Evolutionary conservation across 2,329 filamentous ascomycete species (phyloP).

Genomic region (Epichloe festucae): DNA sequence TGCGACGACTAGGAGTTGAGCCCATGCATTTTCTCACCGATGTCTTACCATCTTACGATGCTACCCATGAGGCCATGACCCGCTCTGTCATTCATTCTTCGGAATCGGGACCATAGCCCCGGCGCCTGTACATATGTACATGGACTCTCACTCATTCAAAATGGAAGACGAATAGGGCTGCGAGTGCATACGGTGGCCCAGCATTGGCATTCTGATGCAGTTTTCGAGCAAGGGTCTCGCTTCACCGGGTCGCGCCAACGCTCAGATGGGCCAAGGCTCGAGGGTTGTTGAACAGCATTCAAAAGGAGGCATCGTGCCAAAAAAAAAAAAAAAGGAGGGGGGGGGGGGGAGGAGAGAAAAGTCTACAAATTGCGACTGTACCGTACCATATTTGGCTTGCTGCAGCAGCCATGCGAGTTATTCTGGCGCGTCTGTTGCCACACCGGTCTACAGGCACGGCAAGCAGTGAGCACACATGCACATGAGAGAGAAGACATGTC

Average conservation of each 20-base stretch:
- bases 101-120: not conserved
- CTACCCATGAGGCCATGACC: conserved; percentile 1
- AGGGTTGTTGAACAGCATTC: not conserved
- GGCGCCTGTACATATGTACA: not conserved
- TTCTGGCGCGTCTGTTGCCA: conserved; percentile 1
- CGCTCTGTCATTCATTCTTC: not conserved
- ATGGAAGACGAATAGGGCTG: not conserved
- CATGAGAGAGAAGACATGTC: not conserved
- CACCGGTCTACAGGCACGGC: conserved; percentile 5
- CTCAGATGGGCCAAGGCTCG: not conserved
- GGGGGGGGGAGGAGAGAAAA: not conserved
- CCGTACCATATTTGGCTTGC: conserved; percentile 1
- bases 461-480: not conserved
- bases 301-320: not conserved
- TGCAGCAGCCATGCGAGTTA: conserved; percentile 2
- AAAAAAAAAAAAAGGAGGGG: no score
- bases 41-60: conserved; percentile 4
- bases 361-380: not conserved
- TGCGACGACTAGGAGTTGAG: not conserved
- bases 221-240: not conserved
- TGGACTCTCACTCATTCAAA: not conserved
- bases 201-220: not conserved
- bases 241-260: not conserved
- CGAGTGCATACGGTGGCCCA: no score
- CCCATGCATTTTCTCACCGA: conserved; percentile 4